phyloP scores from a whole-genome alignment of 352 stramenopile genomes.

The Elongisporangium anandrum region DNA sequence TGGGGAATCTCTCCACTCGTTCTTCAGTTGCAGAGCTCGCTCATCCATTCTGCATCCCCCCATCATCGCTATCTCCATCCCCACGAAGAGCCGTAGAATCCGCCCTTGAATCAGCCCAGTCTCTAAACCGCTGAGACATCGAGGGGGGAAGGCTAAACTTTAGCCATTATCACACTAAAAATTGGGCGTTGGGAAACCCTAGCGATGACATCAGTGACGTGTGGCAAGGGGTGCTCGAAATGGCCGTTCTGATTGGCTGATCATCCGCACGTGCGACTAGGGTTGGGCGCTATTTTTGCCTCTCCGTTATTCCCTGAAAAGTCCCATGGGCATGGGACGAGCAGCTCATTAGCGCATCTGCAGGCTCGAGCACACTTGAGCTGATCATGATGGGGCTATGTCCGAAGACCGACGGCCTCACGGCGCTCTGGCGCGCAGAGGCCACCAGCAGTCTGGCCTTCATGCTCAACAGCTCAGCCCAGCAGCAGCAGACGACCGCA shows the following conservation, averaged over 20 bases:
- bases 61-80: background rate
- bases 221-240: background rate
- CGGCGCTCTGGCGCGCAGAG: conserved; percentile 43
- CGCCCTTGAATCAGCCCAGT: background rate
- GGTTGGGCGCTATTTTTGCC: background rate
- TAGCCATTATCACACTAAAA: background rate
- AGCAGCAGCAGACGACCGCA: conserved; percentile 3
- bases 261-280: background rate
- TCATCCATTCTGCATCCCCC: background rate
- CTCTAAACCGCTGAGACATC: background rate
- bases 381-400: background rate
- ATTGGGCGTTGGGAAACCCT: background rate
- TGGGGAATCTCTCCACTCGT: background rate
- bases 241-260: background rate
- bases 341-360: background rate
- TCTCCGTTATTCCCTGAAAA: background rate
- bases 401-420: conserved; percentile 18
- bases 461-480: conserved; percentile 24
- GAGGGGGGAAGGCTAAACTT: background rate
- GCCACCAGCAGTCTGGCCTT: conserved; percentile 10
- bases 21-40: background rate
- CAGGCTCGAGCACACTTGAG: background rate
- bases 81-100: background rate
- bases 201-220: background rate
- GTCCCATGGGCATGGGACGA: background rate